Evolutionary conservation across 2,329 filamentous ascomycete genomes (phyloP), one percentile per base, ranked within the genome.

Genomic region (Xylaria sp.): DNA sequence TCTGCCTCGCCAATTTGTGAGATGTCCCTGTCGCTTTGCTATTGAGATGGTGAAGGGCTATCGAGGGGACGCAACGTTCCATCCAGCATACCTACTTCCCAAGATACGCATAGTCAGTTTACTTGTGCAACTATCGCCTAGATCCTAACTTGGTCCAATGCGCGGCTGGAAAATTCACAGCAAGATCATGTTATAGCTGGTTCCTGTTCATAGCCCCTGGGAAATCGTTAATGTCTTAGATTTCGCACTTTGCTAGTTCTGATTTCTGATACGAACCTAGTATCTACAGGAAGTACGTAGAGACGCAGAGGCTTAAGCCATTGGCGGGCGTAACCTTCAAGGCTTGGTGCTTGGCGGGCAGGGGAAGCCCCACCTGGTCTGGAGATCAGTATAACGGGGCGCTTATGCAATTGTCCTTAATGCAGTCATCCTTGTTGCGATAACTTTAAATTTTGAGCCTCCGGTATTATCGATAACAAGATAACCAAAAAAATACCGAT

Each of bases 371-470:
- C 3, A 19, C 42, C n/a, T 47, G 42, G 42, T 32, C 42, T 19
- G 50, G 65, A 64, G 61, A 70, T 68, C 59, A 67, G 53, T 68
- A 57, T 68, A 72, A 55, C 67, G 68, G 64, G 65, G 68, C 42
- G 59, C 61, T 47, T 70, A 65, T 64, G 65, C 47, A 53, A 68
- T 63, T 55, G 45, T 39, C 59, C 30, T 56, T 34, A 14, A 57
- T 71, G 64, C 65, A 68, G 60, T 67, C 68, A 69, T 63, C 70
- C 70, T 69, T 57, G 64, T 69, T 27, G 45, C 61, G 64, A 71
- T 71, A 71, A 71, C 64, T 64, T 71, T 71, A 71, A 69, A 61
- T 67, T 69, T 69, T 71, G 36, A 71, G 69, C 67, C 69, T 69
- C 69, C 24, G 21, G 19, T 6, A 14, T 64, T 71, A 71, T 71